phyloP scores from a whole-genome alignment of 2,329 filamentous ascomycete species.

The Didymella pinodella region DNA sequence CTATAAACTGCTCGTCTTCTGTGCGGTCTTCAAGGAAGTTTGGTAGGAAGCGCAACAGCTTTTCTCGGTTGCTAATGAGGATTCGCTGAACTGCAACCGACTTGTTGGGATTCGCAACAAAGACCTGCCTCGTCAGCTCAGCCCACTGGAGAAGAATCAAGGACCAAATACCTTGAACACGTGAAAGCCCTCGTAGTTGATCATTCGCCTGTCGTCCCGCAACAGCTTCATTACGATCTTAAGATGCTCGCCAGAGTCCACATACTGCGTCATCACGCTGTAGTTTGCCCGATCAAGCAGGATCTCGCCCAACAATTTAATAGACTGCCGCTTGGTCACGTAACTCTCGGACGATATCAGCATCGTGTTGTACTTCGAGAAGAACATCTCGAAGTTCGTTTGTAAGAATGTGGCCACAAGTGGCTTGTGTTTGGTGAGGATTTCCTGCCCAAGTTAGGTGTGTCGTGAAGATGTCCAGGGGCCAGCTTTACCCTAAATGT shows the following conservation, averaged over 20 bases:
- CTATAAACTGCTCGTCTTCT: constrained; percentile 97
- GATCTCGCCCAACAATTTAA: constrained; percentile 95
- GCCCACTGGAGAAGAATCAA: neutral
- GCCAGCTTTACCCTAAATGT: constrained; percentile 78
- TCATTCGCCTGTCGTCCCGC: constrained; percentile 96
- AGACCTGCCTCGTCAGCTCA: constrained; percentile 66
- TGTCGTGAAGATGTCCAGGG: neutral
- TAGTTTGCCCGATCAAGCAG: constrained; percentile 95
- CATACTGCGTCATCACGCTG: constrained; percentile 96
- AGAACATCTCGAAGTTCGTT: constrained; percentile 93
- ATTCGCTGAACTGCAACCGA: constrained; percentile 96
- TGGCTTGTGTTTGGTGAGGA: constrained; percentile 92
- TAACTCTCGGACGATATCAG: constrained; percentile 94
- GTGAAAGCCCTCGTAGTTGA: constrained; percentile 98
- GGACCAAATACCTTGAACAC: constrained; percentile 78
- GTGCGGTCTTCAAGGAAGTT: constrained; percentile 93
- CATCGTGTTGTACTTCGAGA: constrained; percentile 84
- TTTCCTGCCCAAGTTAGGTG: constrained; percentile 68
- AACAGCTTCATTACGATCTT: constrained; percentile 99
- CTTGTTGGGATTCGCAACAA: constrained; percentile 98
- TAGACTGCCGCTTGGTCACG: constrained; percentile 96
- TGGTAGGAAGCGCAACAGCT: constrained; percentile 85
- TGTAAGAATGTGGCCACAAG: constrained; percentile 87
- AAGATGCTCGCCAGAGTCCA: constrained; percentile 92
- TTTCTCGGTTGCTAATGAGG: constrained; percentile 93